Conservation (phyloP, 345 rosid species). For the Euphorbia peplus region DNA sequence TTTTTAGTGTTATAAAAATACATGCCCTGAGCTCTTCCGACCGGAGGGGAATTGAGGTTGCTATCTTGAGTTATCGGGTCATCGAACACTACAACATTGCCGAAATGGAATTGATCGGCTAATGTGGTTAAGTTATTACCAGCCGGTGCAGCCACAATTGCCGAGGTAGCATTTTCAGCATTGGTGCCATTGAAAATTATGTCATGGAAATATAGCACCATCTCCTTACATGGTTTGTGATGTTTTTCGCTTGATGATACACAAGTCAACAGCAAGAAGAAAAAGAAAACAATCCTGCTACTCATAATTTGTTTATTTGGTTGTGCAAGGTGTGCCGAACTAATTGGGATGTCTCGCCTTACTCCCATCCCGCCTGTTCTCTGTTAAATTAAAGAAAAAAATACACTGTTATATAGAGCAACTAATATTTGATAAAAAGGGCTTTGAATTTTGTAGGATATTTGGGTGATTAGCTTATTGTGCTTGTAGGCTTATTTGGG, state of each 20-base stretch:
- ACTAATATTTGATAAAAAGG: background rate
- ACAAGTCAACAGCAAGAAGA: slow-evolving; percentile 7
- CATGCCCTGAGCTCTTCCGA: slow-evolving; percentile 49
- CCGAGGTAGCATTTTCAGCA: slow-evolving; percentile 37
- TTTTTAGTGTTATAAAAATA: slow-evolving; percentile 41
- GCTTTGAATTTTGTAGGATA: background rate
- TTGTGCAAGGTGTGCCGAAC: no score
- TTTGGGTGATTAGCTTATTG: background rate
- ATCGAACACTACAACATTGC: slow-evolving; percentile 46
- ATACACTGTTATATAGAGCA: no score
- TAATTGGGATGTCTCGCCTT: no score
- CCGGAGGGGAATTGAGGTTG: slow-evolving; percentile 36
- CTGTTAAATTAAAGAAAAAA: background rate
- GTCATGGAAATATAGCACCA: slow-evolving; percentile 48
- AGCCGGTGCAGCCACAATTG: slow-evolving; percentile 43
- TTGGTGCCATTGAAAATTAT: slow-evolving; percentile 48
- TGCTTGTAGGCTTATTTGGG: background rate
- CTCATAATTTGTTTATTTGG: no score
- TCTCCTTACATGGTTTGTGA: slow-evolving; percentile 35
- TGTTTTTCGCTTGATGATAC: slow-evolving; percentile 12
- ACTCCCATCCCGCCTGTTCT: slow-evolving; percentile 3
- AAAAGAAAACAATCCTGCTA: background rate
- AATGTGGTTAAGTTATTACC: slow-evolving; percentile 35
- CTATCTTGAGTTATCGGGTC: slow-evolving; percentile 51
- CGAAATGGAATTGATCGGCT: slow-evolving; percentile 38